Percentiles rank a stretch among this genome's conserved stretches.
phyloP scores from a whole-genome alignment of 805 yeast species.

The Cyberlindnera euphorbiiphila region DNA sequence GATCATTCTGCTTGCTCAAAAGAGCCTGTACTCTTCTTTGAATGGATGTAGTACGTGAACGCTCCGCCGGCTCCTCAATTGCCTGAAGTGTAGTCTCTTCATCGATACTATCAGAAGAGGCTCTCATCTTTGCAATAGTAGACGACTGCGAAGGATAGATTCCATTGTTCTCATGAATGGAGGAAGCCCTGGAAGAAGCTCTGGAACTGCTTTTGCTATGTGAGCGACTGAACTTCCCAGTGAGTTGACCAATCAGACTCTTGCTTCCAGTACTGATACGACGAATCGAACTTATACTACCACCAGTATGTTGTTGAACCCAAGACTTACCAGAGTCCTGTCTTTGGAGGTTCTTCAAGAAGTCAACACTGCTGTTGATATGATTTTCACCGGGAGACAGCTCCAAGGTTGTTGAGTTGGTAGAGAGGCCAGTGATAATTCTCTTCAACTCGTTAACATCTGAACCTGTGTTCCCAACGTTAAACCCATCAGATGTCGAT shows the following conservation, averaged over 20 bases:
- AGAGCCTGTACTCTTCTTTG: conserved; percentile 29
- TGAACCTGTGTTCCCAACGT: neutral
- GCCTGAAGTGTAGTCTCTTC: conserved; percentile 19
- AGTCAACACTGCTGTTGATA: conserved; percentile 36
- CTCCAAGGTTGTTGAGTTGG: conserved; percentile 17
- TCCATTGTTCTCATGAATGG: conserved; percentile 26
- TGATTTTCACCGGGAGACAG: conserved; percentile 27
- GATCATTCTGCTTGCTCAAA: conserved; percentile 35
- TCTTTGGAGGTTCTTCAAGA: conserved; percentile 33
- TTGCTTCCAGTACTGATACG: conserved; percentile 28
- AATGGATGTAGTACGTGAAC: conserved; percentile 24
- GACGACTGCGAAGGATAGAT: conserved; percentile 16
- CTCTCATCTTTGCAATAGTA: conserved; percentile 14
- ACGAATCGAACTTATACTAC: conserved; percentile 28
- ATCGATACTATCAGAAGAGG: conserved; percentile 25
- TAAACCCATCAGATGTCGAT: conserved; percentile 12
- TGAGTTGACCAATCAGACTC: conserved; percentile 25
- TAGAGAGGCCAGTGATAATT: conserved; percentile 28
- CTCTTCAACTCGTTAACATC: conserved; percentile 21
- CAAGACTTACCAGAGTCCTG: conserved; percentile 34
- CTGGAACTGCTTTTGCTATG: conserved; percentile 27
- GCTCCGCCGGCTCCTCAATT: conserved; percentile 6
- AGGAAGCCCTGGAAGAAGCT: conserved; percentile 28
- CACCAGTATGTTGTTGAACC: conserved; percentile 32
- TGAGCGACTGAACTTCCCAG: conserved; percentile 28